A percentile compares a stretch with the other conserved stretches of the same genome.
Conservation (phyloP, 139 green algal species). For the Coelastrella sp. region DNA sequence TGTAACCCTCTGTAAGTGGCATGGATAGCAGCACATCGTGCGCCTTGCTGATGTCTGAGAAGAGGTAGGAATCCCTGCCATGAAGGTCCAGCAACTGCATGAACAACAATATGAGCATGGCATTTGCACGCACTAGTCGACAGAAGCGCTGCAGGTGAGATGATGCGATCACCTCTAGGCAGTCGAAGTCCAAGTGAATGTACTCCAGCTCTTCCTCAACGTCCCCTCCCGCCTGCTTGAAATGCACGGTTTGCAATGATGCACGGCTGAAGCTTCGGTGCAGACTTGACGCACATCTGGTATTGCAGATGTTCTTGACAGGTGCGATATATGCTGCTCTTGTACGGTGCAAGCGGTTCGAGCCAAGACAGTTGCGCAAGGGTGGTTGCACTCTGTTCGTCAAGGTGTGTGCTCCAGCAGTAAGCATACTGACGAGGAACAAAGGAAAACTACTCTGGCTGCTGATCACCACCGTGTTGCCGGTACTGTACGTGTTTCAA, state of each 20-base stretch:
- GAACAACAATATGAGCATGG: not conserved
- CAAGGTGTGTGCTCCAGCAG: too few species aligned
- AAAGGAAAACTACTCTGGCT: too few species aligned
- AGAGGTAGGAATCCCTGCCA: slow-evolving; percentile 43
- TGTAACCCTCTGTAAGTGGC: slow-evolving; percentile 34
- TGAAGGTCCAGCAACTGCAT: slow-evolving; percentile 44
- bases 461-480: too few species aligned
- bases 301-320: too few species aligned
- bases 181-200: slow-evolving; percentile 31
- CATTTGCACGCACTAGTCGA: not conserved
- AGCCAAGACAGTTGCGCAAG: too few species aligned
- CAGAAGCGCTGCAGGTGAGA: not conserved
- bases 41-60: slow-evolving; percentile 43
- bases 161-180: slow-evolving; percentile 11
- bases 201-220: slow-evolving; percentile 39
- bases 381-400: too few species aligned
- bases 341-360: too few species aligned
- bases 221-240: slow-evolving; percentile 29
- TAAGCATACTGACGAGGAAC: too few species aligned
- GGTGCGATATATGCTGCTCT: too few species aligned
- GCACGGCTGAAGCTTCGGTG: not conserved
- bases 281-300: not conserved
- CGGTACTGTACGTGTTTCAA: too few species aligned
- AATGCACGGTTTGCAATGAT: slow-evolving; percentile 10
- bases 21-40: slow-evolving; percentile 23